Evolutionary conservation across 768 basidiomycete genomes (phyloP).

Genomic region (Collybia sordida): DNA sequence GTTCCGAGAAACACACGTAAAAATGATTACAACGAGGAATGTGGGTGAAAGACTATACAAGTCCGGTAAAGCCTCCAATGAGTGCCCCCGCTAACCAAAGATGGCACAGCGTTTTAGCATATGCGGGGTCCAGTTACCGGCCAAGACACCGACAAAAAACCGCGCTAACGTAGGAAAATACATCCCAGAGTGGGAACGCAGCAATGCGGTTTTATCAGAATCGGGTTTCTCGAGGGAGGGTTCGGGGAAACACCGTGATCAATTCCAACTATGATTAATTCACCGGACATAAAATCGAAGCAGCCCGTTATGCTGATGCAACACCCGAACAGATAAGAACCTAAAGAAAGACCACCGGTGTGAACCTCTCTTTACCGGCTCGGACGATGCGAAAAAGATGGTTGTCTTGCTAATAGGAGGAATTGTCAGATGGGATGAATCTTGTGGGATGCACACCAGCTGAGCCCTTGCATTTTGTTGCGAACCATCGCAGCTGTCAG

Average conservation of each 20-base stretch:
- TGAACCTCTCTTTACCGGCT: constrained; percentile 5
- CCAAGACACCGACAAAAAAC: constrained; percentile 7
- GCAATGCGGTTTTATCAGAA: constrained; percentile 4
- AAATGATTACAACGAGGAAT: constrained; percentile 6
- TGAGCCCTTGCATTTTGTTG: background rate
- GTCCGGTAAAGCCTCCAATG: constrained; percentile 3
- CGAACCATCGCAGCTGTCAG: constrained; percentile 3
- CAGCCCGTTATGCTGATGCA: background rate
- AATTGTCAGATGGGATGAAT: constrained; percentile 12
- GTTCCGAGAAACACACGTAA: too few species aligned
- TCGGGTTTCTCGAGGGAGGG: background rate
- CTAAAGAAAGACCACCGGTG: constrained; percentile 3
- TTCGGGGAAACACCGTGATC: constrained; percentile 8
- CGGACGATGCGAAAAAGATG: background rate
- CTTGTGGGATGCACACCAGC: background rate
- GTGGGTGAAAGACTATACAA: background rate
- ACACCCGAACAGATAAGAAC: constrained; percentile 4
- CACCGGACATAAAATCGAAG: constrained; percentile 9
- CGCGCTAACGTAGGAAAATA: constrained; percentile 17
- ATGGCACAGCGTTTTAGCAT: constrained; percentile 6
- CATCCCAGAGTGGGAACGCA: constrained; percentile 5
- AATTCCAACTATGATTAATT: constrained; percentile 4
- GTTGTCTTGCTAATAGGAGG: background rate
- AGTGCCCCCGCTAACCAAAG: background rate
- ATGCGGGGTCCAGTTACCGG: constrained; percentile 1